A percentile compares a stretch with the other conserved stretches of the same genome.
Evolutionary conservation across 371 early-diverging fungal genomes (phyloP).

Genomic region (Syncephalastrum racemosum): DNA sequence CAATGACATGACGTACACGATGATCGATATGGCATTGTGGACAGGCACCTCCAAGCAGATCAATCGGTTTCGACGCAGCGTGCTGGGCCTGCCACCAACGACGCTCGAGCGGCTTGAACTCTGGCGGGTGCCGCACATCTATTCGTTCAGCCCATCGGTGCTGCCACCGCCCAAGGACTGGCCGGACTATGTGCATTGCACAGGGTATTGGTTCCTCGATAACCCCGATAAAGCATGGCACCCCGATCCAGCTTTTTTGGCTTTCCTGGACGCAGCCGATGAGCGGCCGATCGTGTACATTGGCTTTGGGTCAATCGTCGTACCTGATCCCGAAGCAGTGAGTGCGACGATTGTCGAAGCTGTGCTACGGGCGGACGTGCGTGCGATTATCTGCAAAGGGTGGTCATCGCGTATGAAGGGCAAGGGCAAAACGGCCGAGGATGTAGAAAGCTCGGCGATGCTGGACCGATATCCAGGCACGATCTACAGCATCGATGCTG

Average conservation of each 20-base stretch:
- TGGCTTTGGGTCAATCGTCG: slow-evolving; percentile 86
- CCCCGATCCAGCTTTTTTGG: slow-evolving; percentile 51
- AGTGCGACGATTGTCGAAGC: slow-evolving; percentile 68
- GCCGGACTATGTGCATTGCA: slow-evolving; percentile 73
- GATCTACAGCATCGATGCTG: slow-evolving; percentile 55
- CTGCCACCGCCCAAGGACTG: slow-evolving; percentile 76
- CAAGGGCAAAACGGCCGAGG: slow-evolving; percentile 16
- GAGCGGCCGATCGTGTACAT: slow-evolving; percentile 75
- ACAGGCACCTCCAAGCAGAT: slow-evolving; percentile 60
- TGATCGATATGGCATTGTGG: slow-evolving; percentile 80
- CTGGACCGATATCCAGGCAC: slow-evolving; percentile 39
- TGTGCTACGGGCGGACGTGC: slow-evolving; percentile 64
- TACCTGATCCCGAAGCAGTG: slow-evolving; percentile 71
- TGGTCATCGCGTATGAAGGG: slow-evolving; percentile 64
- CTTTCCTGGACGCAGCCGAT: slow-evolving; percentile 53
- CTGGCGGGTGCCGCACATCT: slow-evolving; percentile 67
- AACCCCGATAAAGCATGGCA: slow-evolving; percentile 60
- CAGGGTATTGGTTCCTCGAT: slow-evolving; percentile 83
- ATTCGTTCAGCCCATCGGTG: slow-evolving; percentile 71
- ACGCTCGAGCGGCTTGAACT: slow-evolving; percentile 54
- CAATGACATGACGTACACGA: slow-evolving; percentile 76
- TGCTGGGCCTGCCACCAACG: slow-evolving; percentile 51
- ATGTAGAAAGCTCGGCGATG: slow-evolving; percentile 27
- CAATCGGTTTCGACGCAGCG: slow-evolving; percentile 66
- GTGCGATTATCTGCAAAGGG: slow-evolving; percentile 80